Base-by-base conservation (phyloP, 768 basidiomycete species). In the Daedaleopsis sinensis region DNA sequence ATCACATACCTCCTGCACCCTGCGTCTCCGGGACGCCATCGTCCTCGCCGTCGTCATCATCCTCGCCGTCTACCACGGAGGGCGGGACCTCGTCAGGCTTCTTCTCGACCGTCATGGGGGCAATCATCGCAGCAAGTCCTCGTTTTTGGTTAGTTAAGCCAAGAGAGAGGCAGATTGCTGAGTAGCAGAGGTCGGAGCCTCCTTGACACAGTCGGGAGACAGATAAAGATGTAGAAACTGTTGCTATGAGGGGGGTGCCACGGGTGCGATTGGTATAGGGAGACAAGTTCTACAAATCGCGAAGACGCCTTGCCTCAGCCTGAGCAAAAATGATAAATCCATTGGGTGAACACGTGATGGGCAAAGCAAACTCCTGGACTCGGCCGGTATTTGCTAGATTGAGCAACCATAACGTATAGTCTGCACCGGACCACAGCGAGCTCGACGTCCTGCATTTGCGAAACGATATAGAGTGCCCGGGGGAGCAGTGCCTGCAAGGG, bases 31-130 rank as follows among this genome's bases (percentile, higher is more conserved):
- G 52, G 13, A 58, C 70, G 16, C 63, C 69, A 43, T 71, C 70
- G 39, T 73, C 72, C 58, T 71, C 71, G 8, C 19, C 61, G 9
- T 73, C 70, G 3, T 72, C 71, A 12, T 68, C 72, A 19, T 69
- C 67, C 38, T 71, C 71, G 18, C 38, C 68, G 36, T 70, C 68
- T 24, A 59, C 61, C 19, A 59, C 59, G 10, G 53, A 58, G 10
- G 67, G 68, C 1, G 70, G 66, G 15, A 67, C 64, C 51, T 67
- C 62, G 48, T 70, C 67, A 32, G 62, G 56, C 44, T 65, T 61
- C 49, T 65, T 65, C 38, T 55, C 43, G 6, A 21, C 23, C 13
- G 23, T 21, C 48, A 56, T 48, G 13, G 64, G 39, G n/a, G 61
- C 67, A 13, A 64, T 66, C 63, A 65, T 58, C 23, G 32, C 43